A percentile compares a stretch with the other conserved stretches of the same genome.
phyloP scores from a whole-genome alignment of 2,329 filamentous ascomycete genomes.

The Verticillium tricorpus region DNA sequence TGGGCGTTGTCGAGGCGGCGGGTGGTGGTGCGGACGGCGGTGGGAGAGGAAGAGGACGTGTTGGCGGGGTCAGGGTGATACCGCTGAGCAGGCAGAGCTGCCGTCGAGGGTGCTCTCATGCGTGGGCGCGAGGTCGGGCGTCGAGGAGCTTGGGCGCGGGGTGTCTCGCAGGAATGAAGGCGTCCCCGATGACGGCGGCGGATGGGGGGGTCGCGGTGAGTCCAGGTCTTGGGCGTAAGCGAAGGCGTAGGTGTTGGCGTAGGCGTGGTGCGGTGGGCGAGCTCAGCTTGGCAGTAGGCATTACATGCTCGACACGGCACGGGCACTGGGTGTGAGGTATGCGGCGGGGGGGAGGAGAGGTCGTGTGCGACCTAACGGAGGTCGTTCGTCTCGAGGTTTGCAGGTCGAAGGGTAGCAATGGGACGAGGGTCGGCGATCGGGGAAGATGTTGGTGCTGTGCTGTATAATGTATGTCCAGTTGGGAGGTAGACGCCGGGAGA shows the following conservation, averaged over 20 bases:
- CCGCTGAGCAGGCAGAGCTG: not conserved
- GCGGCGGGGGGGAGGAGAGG: not conserved
- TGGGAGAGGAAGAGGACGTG: not conserved
- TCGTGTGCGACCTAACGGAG: not conserved
- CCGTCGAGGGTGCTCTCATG: not conserved
- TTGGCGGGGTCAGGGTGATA: not conserved
- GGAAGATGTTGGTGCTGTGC: not conserved
- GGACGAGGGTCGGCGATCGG: not conserved
- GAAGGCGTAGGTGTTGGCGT: not conserved
- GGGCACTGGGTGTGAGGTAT: not conserved
- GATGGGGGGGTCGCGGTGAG: not conserved
- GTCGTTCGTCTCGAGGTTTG: not conserved
- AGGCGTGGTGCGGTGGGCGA: not conserved
- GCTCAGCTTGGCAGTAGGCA: not conserved
- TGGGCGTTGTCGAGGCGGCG: not conserved
- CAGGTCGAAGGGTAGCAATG: not conserved
- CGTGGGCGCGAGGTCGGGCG: not conserved
- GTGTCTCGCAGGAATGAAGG: not conserved
- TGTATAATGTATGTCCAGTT: not conserved
- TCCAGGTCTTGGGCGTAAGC: not conserved
- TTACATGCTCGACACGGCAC: conserved; percentile 2
- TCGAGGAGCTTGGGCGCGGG: not conserved
- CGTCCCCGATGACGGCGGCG: not conserved
- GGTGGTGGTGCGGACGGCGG: not conserved
- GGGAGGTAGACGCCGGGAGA: not conserved